Base-by-base conservation (phyloP, 352 stramenopile genomes). In the Pythium sukuiense region DNA sequence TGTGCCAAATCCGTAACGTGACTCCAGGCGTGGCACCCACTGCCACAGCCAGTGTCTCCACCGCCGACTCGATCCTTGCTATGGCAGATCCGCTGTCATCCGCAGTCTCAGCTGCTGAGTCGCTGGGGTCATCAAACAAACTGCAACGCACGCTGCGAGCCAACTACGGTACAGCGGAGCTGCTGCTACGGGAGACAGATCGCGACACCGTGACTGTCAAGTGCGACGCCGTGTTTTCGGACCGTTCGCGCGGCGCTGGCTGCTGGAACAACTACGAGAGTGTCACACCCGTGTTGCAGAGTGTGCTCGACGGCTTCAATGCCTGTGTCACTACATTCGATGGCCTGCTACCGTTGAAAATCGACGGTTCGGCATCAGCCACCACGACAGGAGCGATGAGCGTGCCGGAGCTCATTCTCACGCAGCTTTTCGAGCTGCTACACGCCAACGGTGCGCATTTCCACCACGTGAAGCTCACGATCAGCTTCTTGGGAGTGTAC, bases 401-500 rank as follows among this genome's bases (percentile, higher is more conserved):
- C 2, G 82, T 87, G 18, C 59, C 73, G 1, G 77, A 81, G 32
- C 54, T 88, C 16, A 32, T 87, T 46, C 64, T 91, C 0, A 64
- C 63, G 39, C 76, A 91, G 64, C 63, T 89, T 24, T 91, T 91
- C 52, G 60, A 67, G 16, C 50, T 70, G 11, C 57, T 87, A 52
- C 59, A 61, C 20, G 29, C 66, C 12, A 56, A 80, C n/a, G 76
- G 76, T 9, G 50, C 60, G 5, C 74, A 77, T 7, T 80, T 88
- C 53, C 67, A 84, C 41, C 77, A 76, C 43, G 72, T 79, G 24
- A 85, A 82, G 32, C 68, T 89, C 48, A 90, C 85, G 29, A 79
- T 91, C 55, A 93, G 82, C 57, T 89, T 80, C 52, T 73, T 99
- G 3, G 96, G 97, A 54, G 95, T 99, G 14, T 98, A 96, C 71